Evolutionary conservation across 1,139 yeast genomes (phyloP), one percentile per base, ranked within the genome.

Genomic region (Saccharomyces hybrid): DNA sequence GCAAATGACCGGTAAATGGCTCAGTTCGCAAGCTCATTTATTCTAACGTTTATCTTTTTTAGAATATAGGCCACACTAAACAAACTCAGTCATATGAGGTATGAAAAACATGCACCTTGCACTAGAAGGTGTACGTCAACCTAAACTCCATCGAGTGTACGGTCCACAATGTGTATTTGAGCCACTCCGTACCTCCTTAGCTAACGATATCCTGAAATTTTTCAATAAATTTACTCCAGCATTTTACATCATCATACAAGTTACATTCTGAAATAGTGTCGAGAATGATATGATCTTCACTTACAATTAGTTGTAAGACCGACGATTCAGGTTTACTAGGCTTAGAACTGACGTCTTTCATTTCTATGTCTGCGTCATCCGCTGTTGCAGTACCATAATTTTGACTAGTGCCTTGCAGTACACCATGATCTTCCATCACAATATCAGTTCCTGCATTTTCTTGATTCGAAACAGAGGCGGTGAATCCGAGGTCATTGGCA

Each of bases 241-340:
- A 58, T 13, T 52, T 58, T 5, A 52, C 28, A 7, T 54, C 52
- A 20, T 64, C 69, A 48, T 66, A 64, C 32, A 64, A 57, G 20
- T 58, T 62, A 54, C 71, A 68, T 11, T 50, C 57, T 2, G 62
- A 59, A 7, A 55, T 25, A 7, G 57, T 57, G 16, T 56, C 63
- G 23, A 67, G 50, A 2, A 61, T 57, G 1, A 68, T 54, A 49
- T 61, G 65, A 42, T 68, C 70, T 52, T 68, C 72, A 53, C 66
- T 63, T 3, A 68, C 50, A 6, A 65, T 52, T 27, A 69, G 49
- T 47, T 58, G 60, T 30, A 54, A 27, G 27, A 48, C 27, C 3
- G 55, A 50, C 8, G 51, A 41, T 20, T 44, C 52, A 25, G 41
- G 52, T 26, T 50, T 54, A 42, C 50, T 50, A 11, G 48, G 51